Percentiles rank a stretch among this genome's conserved stretches.
These are phyloP conservation scores for Ochetophila trinervis DNA, from an alignment of 306 rosid species.

Conservation along the genomic window DNA sequence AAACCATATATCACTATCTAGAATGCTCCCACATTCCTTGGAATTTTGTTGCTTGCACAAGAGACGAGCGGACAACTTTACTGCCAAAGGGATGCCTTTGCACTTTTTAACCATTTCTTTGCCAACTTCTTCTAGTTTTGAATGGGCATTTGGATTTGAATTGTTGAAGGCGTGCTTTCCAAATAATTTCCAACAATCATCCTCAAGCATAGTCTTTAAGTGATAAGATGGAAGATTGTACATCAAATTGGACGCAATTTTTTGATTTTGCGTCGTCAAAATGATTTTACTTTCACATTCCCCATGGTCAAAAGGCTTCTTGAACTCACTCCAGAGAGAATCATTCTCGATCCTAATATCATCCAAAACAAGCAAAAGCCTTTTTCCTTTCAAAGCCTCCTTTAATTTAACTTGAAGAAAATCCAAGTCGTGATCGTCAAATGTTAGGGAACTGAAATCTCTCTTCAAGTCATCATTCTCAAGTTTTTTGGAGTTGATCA, in stretches of 20 bases:
- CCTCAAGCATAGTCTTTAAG: neutral
- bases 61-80: neutral
- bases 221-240: neutral
- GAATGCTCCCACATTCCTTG: neutral
- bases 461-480: too few species aligned
- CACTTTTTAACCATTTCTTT: conserved; percentile 20
- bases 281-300: conserved; percentile 9
- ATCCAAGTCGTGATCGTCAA: neutral
- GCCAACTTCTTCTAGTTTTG: conserved; percentile 12
- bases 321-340: neutral
- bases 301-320: neutral
- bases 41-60: neutral
- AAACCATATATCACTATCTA: neutral
- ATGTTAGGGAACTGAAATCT: neutral
- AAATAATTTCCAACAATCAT: conserved; percentile 9
- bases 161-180: neutral
- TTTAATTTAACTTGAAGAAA: neutral
- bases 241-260: neutral
- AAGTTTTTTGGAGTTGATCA: neutral
- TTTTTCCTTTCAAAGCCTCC: neutral
- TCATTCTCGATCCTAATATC: conserved; percentile 3
- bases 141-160: neutral
- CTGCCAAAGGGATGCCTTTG: conserved; percentile 19
- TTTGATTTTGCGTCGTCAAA: conserved; percentile 9
- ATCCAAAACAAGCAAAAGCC: neutral